Conservation (phyloP, 768 basidiomycete genomes). For the Pulveroboletus sp. region DNA sequence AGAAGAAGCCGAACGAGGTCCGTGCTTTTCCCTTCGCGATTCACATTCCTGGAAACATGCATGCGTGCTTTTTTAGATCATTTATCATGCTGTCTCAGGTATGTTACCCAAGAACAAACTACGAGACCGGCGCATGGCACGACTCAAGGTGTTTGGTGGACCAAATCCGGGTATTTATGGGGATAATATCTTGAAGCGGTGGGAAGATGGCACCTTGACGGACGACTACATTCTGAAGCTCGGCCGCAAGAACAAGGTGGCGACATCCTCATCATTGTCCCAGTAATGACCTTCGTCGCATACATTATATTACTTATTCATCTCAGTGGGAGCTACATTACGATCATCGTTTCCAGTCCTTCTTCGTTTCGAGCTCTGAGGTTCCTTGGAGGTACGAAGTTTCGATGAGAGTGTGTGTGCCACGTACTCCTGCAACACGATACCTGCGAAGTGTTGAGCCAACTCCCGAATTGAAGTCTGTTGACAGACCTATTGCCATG, state of each 20-base stretch:
- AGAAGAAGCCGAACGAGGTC: slow-evolving; percentile 86
- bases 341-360: background rate
- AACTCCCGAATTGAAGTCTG: background rate
- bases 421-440: slow-evolving; percentile 68
- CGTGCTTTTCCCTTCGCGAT: slow-evolving; percentile 24
- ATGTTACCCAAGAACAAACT: slow-evolving; percentile 99
- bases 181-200: slow-evolving; percentile 75
- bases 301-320: slow-evolving; percentile 4
- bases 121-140: slow-evolving; percentile 80
- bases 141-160: slow-evolving; percentile 86
- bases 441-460: slow-evolving; percentile 40
- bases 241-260: slow-evolving; percentile 18
- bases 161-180: slow-evolving; percentile 74
- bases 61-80: slow-evolving; percentile 57
- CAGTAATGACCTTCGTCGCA: slow-evolving; percentile 9
- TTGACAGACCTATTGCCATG: slow-evolving; percentile 60
- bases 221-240: slow-evolving; percentile 31
- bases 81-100: slow-evolving; percentile 92
- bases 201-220: slow-evolving; percentile 77
- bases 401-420: slow-evolving; percentile 27
- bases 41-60: background rate
- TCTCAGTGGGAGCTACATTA: background rate
- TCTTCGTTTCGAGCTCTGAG: slow-evolving; percentile 5
- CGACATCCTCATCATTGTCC: slow-evolving; percentile 2
- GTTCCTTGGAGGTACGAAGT: background rate